Evolutionary conservation across 306 rosid genomes (phyloP).

Genomic region (Malus domestica): DNA sequence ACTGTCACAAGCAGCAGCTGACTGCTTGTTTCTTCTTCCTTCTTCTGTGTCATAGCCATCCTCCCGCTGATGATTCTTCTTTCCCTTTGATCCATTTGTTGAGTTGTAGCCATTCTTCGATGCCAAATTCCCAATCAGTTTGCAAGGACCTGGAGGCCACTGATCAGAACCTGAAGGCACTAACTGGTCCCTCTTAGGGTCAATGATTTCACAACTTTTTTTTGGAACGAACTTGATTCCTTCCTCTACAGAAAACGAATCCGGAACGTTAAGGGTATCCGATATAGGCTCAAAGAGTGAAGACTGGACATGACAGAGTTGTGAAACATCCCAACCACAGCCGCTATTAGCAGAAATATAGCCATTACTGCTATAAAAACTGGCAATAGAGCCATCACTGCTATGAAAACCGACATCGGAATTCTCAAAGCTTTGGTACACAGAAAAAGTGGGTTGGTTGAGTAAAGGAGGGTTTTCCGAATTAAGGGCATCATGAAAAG

Average conservation of each 20-base stretch:
- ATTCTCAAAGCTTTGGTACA: neutral
- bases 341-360: conserved; percentile 15
- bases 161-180: neutral
- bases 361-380: conserved; percentile 11
- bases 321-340: conserved; percentile 12
- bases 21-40: conserved; percentile 27
- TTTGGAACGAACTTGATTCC: conserved; percentile 2
- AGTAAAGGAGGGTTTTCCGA: conserved; percentile 16
- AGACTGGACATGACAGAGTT: conserved; percentile 5
- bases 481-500: conserved; percentile 21
- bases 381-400: neutral
- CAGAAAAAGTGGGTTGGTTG: neutral
- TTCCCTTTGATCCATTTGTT: conserved; percentile 10
- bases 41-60: conserved; percentile 11
- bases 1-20: conserved; percentile 18
- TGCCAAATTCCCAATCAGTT: neutral
- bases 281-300: conserved; percentile 19
- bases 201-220: neutral
- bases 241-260: conserved; percentile 9
- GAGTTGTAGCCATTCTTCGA: neutral
- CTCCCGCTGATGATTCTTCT: conserved; percentile 21
- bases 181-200: neutral
- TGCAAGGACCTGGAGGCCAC: neutral
- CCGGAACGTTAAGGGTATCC: conserved; percentile 7
- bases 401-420: conserved; percentile 13